A percentile compares a stretch with the other conserved stretches of the same genome.
Evolutionary conservation across 148 eudicot species (phyloP).

Genomic region (Pharnaceum exiguum): DNA sequence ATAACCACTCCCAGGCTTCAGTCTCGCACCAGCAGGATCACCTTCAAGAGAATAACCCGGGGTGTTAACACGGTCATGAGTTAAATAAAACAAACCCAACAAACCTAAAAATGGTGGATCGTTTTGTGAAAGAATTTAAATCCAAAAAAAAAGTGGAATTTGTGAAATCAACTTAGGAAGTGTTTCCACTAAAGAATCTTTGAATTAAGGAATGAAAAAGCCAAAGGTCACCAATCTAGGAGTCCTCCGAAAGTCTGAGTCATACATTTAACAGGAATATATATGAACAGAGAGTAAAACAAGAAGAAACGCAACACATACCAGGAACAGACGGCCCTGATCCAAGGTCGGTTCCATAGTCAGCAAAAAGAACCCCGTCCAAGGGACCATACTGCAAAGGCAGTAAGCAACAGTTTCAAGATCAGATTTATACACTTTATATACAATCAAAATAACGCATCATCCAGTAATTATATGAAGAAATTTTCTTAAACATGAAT

Average conservation of each 20-base stretch:
- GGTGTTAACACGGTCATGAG: background rate
- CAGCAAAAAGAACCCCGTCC: slow-evolving; percentile 87
- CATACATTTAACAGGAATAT: no score
- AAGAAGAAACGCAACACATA: slow-evolving; percentile 21
- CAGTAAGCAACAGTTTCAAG: background rate
- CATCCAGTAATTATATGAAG: no score
- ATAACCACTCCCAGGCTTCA: slow-evolving; percentile 91
- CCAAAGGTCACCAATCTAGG: no score
- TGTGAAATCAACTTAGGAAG: no score
- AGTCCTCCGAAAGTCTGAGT: no score
- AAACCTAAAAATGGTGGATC: no score
- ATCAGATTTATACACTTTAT: background rate
- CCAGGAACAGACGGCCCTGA: slow-evolving; percentile 85
- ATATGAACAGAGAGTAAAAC: background rate
- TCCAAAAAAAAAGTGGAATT: no score
- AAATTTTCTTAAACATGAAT: no score
- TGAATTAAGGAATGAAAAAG: no score
- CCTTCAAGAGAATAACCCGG: slow-evolving; percentile 32
- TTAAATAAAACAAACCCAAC: background rate
- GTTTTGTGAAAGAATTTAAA: no score
- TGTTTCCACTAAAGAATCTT: no score
- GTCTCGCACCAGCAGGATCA: slow-evolving; percentile 95
- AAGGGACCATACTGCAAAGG: slow-evolving; percentile 71
- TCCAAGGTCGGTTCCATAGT: slow-evolving; percentile 96
- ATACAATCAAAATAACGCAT: background rate